phyloP scores from a whole-genome alignment of 306 rosid genomes.

The Casuarina cunninghamiana region DNA sequence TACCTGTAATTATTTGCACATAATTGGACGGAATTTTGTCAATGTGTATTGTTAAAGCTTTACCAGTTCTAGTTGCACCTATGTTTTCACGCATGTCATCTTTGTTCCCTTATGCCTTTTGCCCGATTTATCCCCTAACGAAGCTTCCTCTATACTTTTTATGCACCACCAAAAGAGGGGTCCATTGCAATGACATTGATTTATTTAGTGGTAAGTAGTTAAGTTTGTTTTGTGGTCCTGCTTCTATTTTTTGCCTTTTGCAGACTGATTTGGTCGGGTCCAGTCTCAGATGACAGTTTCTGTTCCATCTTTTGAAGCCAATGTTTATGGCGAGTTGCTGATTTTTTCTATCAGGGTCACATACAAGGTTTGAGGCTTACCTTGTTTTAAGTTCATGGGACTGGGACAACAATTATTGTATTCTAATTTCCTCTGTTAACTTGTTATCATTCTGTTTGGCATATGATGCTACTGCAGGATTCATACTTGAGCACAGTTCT shows the following conservation, averaged over 20 bases:
- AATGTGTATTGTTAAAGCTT: conserved; percentile 17
- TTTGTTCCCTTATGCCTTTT: background rate
- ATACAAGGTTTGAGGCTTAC: background rate
- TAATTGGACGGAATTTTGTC: conserved; percentile 5
- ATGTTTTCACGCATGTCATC: background rate
- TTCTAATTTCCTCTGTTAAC: background rate
- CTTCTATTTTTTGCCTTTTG: background rate
- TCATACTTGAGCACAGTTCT: background rate
- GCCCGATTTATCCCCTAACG: background rate
- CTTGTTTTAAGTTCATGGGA: background rate
- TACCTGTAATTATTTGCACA: conserved; percentile 22
- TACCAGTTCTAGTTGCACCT: conserved; percentile 12
- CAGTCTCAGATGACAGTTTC: background rate
- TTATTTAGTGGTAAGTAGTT: background rate
- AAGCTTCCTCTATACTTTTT: background rate
- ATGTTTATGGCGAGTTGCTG: background rate
- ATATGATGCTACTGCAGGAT: background rate
- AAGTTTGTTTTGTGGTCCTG: background rate
- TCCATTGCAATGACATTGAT: background rate
- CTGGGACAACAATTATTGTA: background rate
- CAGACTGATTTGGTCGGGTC: conserved; percentile 4
- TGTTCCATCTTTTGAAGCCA: background rate
- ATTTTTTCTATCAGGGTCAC: conserved; percentile 1
- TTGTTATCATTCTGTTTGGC: background rate
- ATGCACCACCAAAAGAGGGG: background rate